Percentiles rank a stretch among this genome's conserved stretches.
Evolutionary conservation across 176 grass and related monocot species (phyloP).

Genomic region (Hordeum marinum): DNA sequence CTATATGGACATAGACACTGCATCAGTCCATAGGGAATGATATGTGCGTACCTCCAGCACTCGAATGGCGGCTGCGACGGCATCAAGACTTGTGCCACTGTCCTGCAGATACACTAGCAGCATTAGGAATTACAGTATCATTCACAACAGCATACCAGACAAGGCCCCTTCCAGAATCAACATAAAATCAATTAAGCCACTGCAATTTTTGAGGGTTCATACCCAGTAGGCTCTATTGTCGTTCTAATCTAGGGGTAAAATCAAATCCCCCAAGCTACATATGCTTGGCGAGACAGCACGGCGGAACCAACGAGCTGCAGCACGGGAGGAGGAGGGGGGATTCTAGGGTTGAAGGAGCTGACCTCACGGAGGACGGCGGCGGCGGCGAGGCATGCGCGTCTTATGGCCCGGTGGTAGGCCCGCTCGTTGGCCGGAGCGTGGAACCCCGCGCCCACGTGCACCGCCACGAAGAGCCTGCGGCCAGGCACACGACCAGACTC

Average conservation of each 20-base stretch:
- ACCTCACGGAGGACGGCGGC: slow-evolving; percentile 63
- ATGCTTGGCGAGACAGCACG: not conserved
- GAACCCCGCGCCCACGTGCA: slow-evolving; percentile 59
- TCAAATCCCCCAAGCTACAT: not conserved
- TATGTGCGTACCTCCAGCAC: slow-evolving; percentile 61
- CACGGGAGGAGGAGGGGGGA: not conserved
- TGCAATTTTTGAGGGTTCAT: no score
- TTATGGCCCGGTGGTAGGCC: slow-evolving; percentile 64
- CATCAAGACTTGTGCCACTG: slow-evolving; percentile 69
- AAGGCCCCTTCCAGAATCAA: no score
- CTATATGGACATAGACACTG: not conserved
- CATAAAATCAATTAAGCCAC: no score
- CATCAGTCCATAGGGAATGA: not conserved
- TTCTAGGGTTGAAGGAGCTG: not conserved
- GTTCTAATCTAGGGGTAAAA: not conserved
- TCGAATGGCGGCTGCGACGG: slow-evolving; percentile 77
- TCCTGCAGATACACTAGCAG: slow-evolving; percentile 36
- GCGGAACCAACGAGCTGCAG: not conserved
- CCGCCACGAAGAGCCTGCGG: slow-evolving; percentile 57
- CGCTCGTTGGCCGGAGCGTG: slow-evolving; percentile 54
- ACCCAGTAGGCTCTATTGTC: not conserved
- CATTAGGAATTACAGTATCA: not conserved
- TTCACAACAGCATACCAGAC: not conserved
- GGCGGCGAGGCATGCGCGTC: slow-evolving; percentile 70
- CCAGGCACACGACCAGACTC: not conserved